Evolutionary conservation across 495 filamentous ascomycete genomes (phyloP).

Genomic region (Acidomyces sp.): DNA sequence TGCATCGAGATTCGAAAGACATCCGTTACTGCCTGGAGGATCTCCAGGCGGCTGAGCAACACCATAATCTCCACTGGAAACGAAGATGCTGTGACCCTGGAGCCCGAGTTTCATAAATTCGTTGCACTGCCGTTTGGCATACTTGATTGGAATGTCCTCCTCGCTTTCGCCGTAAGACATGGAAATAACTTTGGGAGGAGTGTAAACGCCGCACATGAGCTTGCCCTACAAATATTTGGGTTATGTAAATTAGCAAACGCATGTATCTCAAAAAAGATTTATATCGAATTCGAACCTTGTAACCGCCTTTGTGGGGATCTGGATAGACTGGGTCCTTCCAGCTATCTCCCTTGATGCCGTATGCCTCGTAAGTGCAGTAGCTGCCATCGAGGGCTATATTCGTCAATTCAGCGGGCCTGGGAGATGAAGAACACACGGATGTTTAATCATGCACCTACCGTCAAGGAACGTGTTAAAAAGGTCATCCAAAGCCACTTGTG

Average conservation of each 20-base stretch:
- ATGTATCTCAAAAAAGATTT: background rate
- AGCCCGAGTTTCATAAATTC: conserved; percentile 23
- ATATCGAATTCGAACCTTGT: background rate
- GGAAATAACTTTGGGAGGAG: conserved; percentile 8
- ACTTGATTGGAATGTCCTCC: conserved; percentile 4
- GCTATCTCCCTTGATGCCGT: conserved; percentile 7
- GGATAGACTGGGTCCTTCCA: conserved; percentile 6
- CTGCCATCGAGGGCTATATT: conserved; percentile 15
- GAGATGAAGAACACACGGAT: too few species aligned
- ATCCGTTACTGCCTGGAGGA: background rate
- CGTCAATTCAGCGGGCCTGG: too few species aligned
- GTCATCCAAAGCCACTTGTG: background rate
- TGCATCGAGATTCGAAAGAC: background rate
- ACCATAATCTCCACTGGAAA: conserved; percentile 16
- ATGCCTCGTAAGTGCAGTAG: conserved; percentile 5
- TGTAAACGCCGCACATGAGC: conserved; percentile 8
- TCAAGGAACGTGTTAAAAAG: background rate
- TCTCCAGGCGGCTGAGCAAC: conserved; percentile 2
- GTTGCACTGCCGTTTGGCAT: conserved; percentile 18
- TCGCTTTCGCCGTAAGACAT: conserved; percentile 16
- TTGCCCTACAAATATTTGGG: background rate
- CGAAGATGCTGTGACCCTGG: conserved; percentile 16
- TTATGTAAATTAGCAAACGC: background rate
- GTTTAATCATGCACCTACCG: too few species aligned
- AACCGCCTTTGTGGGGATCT: conserved; percentile 1